Conservation (phyloP, 441 rosid genomes). For the Adansonia madagascariensis region DNA sequence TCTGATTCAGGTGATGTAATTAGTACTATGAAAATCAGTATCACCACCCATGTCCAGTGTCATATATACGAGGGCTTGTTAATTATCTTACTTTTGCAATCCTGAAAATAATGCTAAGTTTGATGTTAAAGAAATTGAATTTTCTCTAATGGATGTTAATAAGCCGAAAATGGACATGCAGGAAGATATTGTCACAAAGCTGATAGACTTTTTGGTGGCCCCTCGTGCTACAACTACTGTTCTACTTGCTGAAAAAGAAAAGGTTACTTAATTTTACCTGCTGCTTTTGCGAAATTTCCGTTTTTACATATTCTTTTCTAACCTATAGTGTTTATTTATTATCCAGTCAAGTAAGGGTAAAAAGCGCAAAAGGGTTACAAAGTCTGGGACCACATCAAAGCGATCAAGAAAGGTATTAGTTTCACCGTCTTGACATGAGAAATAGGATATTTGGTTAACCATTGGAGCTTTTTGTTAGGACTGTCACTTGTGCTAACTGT, state of each 20-base stretch:
- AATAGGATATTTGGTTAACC: slow-evolving; percentile 5
- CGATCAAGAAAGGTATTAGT: slow-evolving; percentile 63
- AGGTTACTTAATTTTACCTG: slow-evolving; percentile 36
- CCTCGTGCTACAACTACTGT: slow-evolving; percentile 72
- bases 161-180: slow-evolving; percentile 36
- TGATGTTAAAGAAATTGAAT: slow-evolving; percentile 13
- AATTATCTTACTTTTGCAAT: background rate
- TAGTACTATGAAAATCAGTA: background rate
- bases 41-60: background rate
- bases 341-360: slow-evolving; percentile 62
- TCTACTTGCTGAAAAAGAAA: slow-evolving; percentile 72
- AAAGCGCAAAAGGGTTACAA: slow-evolving; percentile 74
- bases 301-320: background rate
- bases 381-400: slow-evolving; percentile 54
- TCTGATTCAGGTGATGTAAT: background rate
- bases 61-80: background rate
- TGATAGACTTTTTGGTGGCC: slow-evolving; percentile 81
- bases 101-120: background rate
- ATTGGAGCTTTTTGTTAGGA: background rate
- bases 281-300: background rate
- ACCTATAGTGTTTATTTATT: slow-evolving; percentile 18
- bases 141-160: background rate
- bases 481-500: background rate
- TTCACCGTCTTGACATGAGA: slow-evolving; percentile 12
- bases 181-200: slow-evolving; percentile 74